Conservation (phyloP, 1,284 basidiomycete genomes). For the Salmacisia buchloeana region DNA sequence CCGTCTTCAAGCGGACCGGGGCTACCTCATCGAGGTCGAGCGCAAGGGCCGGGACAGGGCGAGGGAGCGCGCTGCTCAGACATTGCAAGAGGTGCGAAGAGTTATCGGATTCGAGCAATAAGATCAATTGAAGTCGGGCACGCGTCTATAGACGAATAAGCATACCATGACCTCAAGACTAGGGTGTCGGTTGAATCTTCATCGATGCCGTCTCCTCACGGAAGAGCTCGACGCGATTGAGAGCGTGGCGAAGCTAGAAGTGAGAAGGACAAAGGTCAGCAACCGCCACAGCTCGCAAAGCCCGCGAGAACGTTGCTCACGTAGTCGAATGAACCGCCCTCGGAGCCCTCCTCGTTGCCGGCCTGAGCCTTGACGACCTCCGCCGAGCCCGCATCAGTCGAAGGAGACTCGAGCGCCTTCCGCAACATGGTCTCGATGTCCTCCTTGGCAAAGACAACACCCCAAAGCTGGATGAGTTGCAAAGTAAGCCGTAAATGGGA, state of each 20-base stretch:
- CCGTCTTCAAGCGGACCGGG: slow-evolving; percentile 61
- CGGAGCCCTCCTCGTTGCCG: slow-evolving; percentile 16
- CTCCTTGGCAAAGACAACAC: slow-evolving; percentile 42
- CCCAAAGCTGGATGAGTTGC: slow-evolving; percentile 27
- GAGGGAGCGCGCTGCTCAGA: slow-evolving; percentile 59
- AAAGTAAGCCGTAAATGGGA: not conserved
- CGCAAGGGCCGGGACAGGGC: slow-evolving; percentile 64
- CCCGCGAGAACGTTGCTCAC: not conserved
- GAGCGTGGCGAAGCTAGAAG: slow-evolving; percentile 31
- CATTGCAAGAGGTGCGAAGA: slow-evolving; percentile 65
- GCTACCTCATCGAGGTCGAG: slow-evolving; percentile 64
- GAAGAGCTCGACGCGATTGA: slow-evolving; percentile 44
- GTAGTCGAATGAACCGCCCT: slow-evolving; percentile 41
- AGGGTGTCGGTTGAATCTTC: slow-evolving; percentile 66
- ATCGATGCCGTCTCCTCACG: slow-evolving; percentile 28
- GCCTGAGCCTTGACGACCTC: not conserved
- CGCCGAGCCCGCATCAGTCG: not conserved
- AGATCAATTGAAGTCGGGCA: not conserved
- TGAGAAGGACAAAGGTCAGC: not conserved
- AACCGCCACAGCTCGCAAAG: too few relatives aligned
- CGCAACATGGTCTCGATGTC: slow-evolving; percentile 30
- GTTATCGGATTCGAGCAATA: slow-evolving; percentile 60
- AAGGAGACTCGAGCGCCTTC: not conserved
- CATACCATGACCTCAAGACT: slow-evolving; percentile 64
- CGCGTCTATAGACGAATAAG: slow-evolving; percentile 9